Percentiles rank a stretch among this genome's conserved stretches.
Evolutionary conservation across 2,329 filamentous ascomycete species (phyloP).

Genomic region (Botryosphaeria dothidea): DNA sequence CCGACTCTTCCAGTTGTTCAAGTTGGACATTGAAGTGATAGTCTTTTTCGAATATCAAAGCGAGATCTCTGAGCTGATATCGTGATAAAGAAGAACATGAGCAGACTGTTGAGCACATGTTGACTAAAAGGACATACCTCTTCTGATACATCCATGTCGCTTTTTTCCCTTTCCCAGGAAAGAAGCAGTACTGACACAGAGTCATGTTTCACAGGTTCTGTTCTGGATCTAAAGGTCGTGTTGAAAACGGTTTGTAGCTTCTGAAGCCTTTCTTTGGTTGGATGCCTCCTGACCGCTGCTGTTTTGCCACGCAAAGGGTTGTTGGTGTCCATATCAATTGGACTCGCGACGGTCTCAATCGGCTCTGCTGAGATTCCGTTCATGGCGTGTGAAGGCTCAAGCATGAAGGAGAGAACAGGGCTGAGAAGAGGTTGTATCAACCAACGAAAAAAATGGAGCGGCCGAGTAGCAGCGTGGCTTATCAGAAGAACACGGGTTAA

Average conservation of each 20-base stretch:
- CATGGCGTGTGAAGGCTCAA: no score
- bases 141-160: constrained; percentile 4
- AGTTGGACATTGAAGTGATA: neutral
- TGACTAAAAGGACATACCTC: constrained; percentile 15
- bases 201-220: constrained; percentile 19
- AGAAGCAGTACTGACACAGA: constrained; percentile 18
- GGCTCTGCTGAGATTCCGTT: no score
- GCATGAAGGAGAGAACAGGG: no score
- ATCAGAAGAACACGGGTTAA: neutral
- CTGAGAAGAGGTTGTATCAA: no score
- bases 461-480: no score
- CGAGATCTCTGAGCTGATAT: neutral
- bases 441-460: no score
- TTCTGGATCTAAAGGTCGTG: constrained; percentile 6
- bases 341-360: neutral
- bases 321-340: neutral
- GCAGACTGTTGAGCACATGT: no score
- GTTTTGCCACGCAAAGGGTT: neutral
- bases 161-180: constrained; percentile 18
- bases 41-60: neutral
- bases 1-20: neutral
- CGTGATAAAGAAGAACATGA: no score
- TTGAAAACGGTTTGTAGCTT: constrained; percentile 9
- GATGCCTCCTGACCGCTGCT: neutral
- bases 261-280: neutral